A percentile compares a stretch with the other conserved stretches of the same genome.
phyloP scores from a whole-genome alignment of 2,329 filamentous ascomycete species.

The Magnaporthiopsis rhizophila region DNA sequence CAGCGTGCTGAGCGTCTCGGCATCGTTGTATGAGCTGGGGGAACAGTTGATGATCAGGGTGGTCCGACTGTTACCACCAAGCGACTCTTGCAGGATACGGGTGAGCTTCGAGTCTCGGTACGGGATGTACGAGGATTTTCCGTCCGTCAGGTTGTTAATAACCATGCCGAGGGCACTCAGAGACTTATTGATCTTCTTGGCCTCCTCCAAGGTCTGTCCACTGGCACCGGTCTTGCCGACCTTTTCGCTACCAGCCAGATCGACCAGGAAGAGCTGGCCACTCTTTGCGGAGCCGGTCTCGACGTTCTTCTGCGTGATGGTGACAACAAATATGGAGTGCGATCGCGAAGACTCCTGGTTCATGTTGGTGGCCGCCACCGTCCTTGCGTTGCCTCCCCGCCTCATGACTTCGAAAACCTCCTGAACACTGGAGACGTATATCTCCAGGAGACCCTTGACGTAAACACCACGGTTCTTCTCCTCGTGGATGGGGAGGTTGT shows the following conservation, averaged over 20 bases:
- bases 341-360: slow-evolving; percentile 97
- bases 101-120: slow-evolving; percentile 98
- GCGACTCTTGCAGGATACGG: slow-evolving; percentile 89
- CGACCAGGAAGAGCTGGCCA: slow-evolving; percentile 92
- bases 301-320: slow-evolving; percentile 94
- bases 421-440: slow-evolving; percentile 90
- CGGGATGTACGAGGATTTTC: slow-evolving; percentile 91
- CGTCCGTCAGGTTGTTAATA: slow-evolving; percentile 94
- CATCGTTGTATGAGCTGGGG: slow-evolving; percentile 97
- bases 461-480: slow-evolving; percentile 95
- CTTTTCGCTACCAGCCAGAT: slow-evolving; percentile 97
- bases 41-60: slow-evolving; percentile 98
- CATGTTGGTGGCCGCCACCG: slow-evolving; percentile 98
- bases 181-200: slow-evolving; percentile 99
- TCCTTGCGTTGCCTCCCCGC: slow-evolving; percentile 78
- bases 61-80: slow-evolving; percentile 97
- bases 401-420: slow-evolving; percentile 97
- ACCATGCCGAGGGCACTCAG: slow-evolving; percentile 97
- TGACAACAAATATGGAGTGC: slow-evolving; percentile 96
- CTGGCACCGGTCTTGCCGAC: slow-evolving; percentile 97
- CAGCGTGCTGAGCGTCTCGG: slow-evolving; percentile 84
- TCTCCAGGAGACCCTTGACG: slow-evolving; percentile 88
- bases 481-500: slow-evolving; percentile 95
- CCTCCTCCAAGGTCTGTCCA: slow-evolving; percentile 93
- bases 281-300: slow-evolving; percentile 95